Evolutionary conservation across 495 filamentous ascomycete genomes (phyloP).

Genomic region (Lasiosphaeria hispida): DNA sequence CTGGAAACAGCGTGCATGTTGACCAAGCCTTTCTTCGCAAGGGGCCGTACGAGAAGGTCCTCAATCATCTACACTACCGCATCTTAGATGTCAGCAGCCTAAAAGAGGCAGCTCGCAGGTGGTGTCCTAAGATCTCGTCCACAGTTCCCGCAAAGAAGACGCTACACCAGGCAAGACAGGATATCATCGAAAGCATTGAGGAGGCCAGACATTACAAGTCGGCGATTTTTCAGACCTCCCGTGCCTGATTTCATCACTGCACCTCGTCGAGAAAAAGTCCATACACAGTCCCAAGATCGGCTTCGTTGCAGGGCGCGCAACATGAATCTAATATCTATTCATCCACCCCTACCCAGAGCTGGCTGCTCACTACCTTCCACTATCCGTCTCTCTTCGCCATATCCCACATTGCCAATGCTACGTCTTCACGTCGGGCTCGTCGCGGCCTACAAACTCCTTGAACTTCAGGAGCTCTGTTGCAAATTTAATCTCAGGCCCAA

Average conservation of each 20-base stretch:
- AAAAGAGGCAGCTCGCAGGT: slow-evolving; percentile 83
- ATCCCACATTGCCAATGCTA: slow-evolving; percentile 38
- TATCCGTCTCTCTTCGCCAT: background rate
- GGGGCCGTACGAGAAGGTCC: slow-evolving; percentile 66
- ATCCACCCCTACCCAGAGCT: background rate
- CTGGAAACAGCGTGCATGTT: slow-evolving; percentile 89
- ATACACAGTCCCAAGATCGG: no score
- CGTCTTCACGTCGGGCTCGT: slow-evolving; percentile 93
- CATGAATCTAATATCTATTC: background rate
- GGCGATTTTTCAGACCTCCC: slow-evolving; percentile 51
- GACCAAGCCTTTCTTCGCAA: slow-evolving; percentile 80
- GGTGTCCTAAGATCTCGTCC: slow-evolving; percentile 50
- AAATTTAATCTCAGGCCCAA: slow-evolving; percentile 81
- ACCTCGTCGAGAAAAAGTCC: no score
- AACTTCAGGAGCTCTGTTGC: slow-evolving; percentile 82
- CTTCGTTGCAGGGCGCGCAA: no score
- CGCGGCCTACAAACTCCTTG: slow-evolving; percentile 83
- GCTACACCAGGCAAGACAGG: slow-evolving; percentile 77
- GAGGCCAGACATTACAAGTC: slow-evolving; percentile 82
- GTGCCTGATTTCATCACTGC: background rate
- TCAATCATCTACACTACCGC: slow-evolving; percentile 80
- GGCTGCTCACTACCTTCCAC: background rate
- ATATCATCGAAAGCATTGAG: slow-evolving; percentile 92
- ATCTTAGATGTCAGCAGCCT: slow-evolving; percentile 88
- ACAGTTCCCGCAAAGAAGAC: slow-evolving; percentile 66